Evolutionary conservation across 495 filamentous ascomycete species (phyloP).

Genomic region (Aspergillus olivimuriae): DNA sequence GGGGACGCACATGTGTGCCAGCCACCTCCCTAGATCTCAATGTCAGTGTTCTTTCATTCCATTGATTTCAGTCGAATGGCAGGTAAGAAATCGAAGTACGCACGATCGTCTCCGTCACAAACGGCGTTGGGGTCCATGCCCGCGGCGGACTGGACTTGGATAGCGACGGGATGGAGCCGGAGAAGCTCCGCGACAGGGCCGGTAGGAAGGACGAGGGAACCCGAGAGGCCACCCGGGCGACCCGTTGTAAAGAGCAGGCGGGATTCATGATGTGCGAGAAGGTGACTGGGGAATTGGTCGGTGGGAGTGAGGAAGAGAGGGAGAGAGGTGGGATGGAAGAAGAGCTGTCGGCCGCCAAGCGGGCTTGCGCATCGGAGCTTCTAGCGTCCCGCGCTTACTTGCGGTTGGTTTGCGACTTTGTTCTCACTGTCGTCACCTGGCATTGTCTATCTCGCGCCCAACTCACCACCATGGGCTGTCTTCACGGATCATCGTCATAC

Average conservation of each 20-base stretch:
- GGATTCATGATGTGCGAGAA: slow-evolving; percentile 10
- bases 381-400: slow-evolving; percentile 2
- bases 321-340: slow-evolving; percentile 1
- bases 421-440: background rate
- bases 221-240: slow-evolving; percentile 18
- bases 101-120: slow-evolving; percentile 78
- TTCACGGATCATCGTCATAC: slow-evolving; percentile 20
- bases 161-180: slow-evolving; percentile 26
- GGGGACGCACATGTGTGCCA: slow-evolving; percentile 75
- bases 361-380: background rate
- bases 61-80: background rate
- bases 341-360: background rate
- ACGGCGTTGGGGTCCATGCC: slow-evolving; percentile 61
- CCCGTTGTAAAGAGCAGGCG: slow-evolving; percentile 18
- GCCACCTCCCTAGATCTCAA: slow-evolving; percentile 65
- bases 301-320: background rate
- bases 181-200: slow-evolving; percentile 23
- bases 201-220: slow-evolving; percentile 4
- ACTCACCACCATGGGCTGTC: slow-evolving; percentile 23
- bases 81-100: slow-evolving; percentile 21
- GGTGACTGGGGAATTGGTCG: background rate
- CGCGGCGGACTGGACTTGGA: slow-evolving; percentile 36
- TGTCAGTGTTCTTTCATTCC: slow-evolving; percentile 24
- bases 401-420: slow-evolving; percentile 1
- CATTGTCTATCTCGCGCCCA: background rate